Conservation (phyloP, 768 basidiomycete genomes). For the Agaricus blazei region DNA sequence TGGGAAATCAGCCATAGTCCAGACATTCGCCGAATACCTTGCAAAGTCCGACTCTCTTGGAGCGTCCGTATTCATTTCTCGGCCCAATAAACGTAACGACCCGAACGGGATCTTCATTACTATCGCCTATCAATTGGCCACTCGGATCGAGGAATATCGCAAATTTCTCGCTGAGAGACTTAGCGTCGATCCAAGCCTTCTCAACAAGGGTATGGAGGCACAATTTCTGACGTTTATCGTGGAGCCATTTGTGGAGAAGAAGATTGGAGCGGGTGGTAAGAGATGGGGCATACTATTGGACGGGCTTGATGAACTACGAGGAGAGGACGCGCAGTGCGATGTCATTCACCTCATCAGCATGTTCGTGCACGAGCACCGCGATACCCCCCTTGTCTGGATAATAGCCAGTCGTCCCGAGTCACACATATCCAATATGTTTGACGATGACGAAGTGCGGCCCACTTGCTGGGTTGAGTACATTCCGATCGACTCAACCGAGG, state of each 20-base stretch:
- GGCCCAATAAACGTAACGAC: neutral
- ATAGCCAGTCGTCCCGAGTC: neutral
- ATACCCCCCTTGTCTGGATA: neutral
- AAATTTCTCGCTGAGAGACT: neutral
- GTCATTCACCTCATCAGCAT: neutral
- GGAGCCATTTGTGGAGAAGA: neutral
- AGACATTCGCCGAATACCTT: neutral
- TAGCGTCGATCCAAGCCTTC: neutral
- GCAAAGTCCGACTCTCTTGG: neutral
- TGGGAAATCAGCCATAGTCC: conserved; percentile 5
- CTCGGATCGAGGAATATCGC: neutral
- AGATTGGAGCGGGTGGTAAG: neutral
- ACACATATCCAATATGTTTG: neutral
- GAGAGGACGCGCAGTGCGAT: neutral
- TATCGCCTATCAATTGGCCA: conserved; percentile 1
- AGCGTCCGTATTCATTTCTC: conserved; percentile 4
- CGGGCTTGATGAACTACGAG: neutral
- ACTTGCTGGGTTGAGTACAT: neutral
- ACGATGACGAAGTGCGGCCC: neutral
- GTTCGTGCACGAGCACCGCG: neutral
- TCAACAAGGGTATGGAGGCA: neutral
- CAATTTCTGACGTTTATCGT: neutral
- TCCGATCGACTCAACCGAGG: neutral
- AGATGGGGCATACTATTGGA: neutral
- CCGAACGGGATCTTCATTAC: neutral